Evolutionary conservation across 768 basidiomycete species (phyloP).

Genomic region (Boletus tylopilopsis): DNA sequence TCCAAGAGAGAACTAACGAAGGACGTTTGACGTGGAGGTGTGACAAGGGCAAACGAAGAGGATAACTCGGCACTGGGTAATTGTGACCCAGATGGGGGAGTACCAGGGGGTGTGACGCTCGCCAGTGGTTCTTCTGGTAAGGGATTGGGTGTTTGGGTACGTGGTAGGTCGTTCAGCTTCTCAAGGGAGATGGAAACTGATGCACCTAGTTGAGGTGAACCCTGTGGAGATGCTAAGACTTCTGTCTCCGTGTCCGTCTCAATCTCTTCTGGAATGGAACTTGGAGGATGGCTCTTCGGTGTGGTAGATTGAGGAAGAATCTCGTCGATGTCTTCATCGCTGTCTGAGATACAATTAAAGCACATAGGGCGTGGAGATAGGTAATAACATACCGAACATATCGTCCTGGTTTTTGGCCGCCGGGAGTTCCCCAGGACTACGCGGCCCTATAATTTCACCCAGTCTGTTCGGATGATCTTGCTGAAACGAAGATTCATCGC

Average conservation of each 20-base stretch:
- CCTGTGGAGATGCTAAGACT: constrained; percentile 18
- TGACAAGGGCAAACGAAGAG: constrained; percentile 32
- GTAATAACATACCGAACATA: constrained; percentile 16
- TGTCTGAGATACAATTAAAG: constrained; percentile 26
- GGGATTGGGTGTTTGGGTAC: constrained; percentile 2
- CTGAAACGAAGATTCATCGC: constrained; percentile 21
- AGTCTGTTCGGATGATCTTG: constrained; percentile 25
- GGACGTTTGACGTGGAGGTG: constrained; percentile 46
- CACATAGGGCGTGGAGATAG: background rate
- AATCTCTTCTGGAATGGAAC: constrained; percentile 11
- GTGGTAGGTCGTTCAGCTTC: constrained; percentile 15
- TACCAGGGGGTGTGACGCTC: constrained; percentile 25
- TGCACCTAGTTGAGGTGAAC: constrained; percentile 14
- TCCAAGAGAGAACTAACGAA: constrained; percentile 40
- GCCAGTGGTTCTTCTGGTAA: constrained; percentile 4
- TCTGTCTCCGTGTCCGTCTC: constrained; percentile 28
- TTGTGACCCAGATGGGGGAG: constrained; percentile 15
- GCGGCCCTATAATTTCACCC: constrained; percentile 28
- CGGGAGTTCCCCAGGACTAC: constrained; percentile 22
- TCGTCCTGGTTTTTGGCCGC: constrained; percentile 16
- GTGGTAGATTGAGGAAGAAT: constrained; percentile 24
- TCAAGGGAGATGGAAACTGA: constrained; percentile 13
- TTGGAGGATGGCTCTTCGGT: constrained; percentile 21
- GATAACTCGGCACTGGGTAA: constrained; percentile 4
- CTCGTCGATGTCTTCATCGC: constrained; percentile 34